Evolutionary conservation across 2,329 filamentous ascomycete genomes (phyloP).

Genomic region (Colletotrichum lentis): DNA sequence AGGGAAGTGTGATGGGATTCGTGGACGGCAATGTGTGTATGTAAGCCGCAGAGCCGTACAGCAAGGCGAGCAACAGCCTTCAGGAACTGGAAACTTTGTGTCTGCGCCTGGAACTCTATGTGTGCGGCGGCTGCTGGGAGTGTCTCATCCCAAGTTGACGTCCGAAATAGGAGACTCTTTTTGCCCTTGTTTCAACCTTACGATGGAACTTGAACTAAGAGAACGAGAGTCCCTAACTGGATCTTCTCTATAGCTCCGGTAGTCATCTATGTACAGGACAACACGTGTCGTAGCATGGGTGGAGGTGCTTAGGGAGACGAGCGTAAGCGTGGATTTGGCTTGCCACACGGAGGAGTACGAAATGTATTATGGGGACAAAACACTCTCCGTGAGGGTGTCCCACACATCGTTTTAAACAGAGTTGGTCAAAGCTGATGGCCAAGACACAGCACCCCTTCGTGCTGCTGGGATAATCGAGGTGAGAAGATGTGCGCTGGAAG

Average conservation of each 20-base stretch:
- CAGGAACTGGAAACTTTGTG: slow-evolving; percentile 5
- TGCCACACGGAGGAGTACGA: not conserved
- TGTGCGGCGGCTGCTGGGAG: not conserved
- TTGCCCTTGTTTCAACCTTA: slow-evolving; percentile 8
- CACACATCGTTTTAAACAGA: not conserved
- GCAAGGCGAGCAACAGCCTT: not conserved
- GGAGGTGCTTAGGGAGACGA: slow-evolving; percentile 4
- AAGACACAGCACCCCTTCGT: not conserved
- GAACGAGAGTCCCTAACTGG: not conserved
- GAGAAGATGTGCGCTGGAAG: not conserved
- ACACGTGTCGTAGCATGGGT: slow-evolving; percentile 20
- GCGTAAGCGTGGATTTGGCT: slow-evolving; percentile 6
- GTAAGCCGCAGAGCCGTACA: not conserved
- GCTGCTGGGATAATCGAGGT: not conserved
- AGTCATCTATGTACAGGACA: slow-evolving; percentile 8
- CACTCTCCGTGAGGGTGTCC: not conserved
- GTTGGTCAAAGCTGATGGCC: not conserved
- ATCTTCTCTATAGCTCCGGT: slow-evolving; percentile 20
- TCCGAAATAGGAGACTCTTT: not conserved
- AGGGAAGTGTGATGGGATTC: not conserved
- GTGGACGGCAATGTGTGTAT: not conserved
- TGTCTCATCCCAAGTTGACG: not conserved
- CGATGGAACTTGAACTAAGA: not conserved
- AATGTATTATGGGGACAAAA: not conserved
- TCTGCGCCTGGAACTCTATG: not conserved